Percentiles rank a stretch among this genome's conserved stretches.
Evolutionary conservation across 1,139 yeast species (phyloP).

Genomic region (Taphrina wiesneri): DNA sequence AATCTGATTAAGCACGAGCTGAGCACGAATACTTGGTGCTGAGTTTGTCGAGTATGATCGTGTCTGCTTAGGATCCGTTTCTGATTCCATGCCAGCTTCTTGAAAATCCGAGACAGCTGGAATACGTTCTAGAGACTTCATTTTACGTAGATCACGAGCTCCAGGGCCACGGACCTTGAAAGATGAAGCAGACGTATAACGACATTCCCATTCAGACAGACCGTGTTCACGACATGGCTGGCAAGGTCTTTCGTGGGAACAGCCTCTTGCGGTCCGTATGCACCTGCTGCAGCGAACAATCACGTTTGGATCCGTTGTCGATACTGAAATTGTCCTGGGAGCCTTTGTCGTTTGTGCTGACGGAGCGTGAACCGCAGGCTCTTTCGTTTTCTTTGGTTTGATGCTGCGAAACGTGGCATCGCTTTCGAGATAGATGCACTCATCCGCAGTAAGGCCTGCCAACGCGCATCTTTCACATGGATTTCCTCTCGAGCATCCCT

Average conservation of each 20-base stretch:
- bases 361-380: neutral
- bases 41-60: constrained; percentile 19
- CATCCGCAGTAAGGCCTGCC: constrained; percentile 28
- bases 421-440: constrained; percentile 28
- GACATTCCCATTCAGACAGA: constrained; percentile 28
- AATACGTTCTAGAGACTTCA: constrained; percentile 8
- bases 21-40: neutral
- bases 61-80: constrained; percentile 1
- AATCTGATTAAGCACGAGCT: constrained; percentile 8
- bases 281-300: constrained; percentile 29
- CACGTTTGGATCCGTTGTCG: neutral
- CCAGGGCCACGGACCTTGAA: constrained; percentile 34
- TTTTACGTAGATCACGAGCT: constrained; percentile 1
- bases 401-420: constrained; percentile 28
- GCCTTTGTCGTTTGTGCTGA: neutral
- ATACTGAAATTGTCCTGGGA: neutral
- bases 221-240: constrained; percentile 29
- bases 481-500: constrained; percentile 33
- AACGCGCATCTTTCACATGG: constrained; percentile 31
- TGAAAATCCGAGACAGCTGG: neutral
- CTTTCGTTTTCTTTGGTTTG: constrained; percentile 15
- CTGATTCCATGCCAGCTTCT: neutral
- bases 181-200: constrained; percentile 29
- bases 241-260: constrained; percentile 26
- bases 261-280: constrained; percentile 31